Base-by-base conservation (phyloP, 352 stramenopile genomes). In the Peronospora tabacina region DNA sequence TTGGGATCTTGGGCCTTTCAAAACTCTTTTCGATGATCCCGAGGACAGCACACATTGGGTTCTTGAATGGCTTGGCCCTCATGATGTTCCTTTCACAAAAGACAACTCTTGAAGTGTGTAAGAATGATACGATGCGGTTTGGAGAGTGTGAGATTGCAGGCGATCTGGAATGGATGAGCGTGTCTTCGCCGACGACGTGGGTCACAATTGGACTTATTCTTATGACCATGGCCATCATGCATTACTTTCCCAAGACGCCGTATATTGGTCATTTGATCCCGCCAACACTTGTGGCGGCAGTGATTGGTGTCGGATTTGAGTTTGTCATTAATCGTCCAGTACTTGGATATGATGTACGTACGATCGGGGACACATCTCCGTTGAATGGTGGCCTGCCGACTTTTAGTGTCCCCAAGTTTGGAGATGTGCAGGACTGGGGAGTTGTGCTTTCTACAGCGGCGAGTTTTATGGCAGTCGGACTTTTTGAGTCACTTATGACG, bases 1-100 rank as follows among this genome's bases (percentile, higher is more conserved):
- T 90, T 36, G 87, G 89, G 0, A 26, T 90, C 2, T 49, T 95
- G 3, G 75, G 75, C 2, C 61, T 97, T 12, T 94, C 86, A 10
- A 90, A 87, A 48, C 77, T 97, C 17, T 95, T 98, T 40, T 72
- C 86, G 7, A 82, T 98, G 54, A 88, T 98, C 37, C 90, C 92
- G 0, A 81, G 93, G 56, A 95, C 90, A 6, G 93, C 96, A 8
- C 97, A 98, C 75, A 82, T 98, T 29, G 93, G 93, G 4, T 98
- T 98, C 69, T 81, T 97, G 19, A 98, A 98, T 68, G 93, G 94
- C 2, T 72, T 98, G 29, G 81, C 90, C 2, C 54, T 98, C 22
- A 94, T 98, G 56, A 97, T 98, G 81, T 87, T 95, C 29, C 69
- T 95, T 26, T 94, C 92, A 20, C 94, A 98, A 63, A 84, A 96